These are phyloP conservation scores for Nicotiana tomentosiformis DNA, from an alignment of 257 asterid genomes.

Conservation along the genomic window DNA sequence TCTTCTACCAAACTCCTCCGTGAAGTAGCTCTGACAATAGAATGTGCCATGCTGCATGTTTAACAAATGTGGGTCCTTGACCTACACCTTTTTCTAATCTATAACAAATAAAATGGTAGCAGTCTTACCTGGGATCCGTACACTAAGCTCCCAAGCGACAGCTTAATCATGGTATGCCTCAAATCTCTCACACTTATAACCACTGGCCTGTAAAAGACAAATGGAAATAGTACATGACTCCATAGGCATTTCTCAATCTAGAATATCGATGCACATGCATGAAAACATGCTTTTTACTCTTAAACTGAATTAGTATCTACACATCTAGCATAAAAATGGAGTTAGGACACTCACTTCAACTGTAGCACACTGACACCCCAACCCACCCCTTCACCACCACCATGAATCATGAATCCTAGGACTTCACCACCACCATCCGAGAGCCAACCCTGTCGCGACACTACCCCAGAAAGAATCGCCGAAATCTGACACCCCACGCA, in stretches of 20 bases:
- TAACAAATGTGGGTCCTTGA: not conserved
- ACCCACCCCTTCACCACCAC: too few species aligned
- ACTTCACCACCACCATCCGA: too few species aligned
- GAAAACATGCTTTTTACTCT: not conserved
- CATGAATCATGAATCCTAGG: too few species aligned
- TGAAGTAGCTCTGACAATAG: not conserved
- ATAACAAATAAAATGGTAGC: not conserved
- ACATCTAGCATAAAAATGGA: not conserved
- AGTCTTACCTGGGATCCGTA: constrained; percentile 21
- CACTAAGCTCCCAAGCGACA: constrained; percentile 9
- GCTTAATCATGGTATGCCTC: constrained; percentile 9
- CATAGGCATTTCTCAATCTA: not conserved
- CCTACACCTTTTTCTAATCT: not conserved
- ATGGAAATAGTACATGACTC: not conserved
- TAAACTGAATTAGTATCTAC: not conserved
- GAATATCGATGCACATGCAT: not conserved
- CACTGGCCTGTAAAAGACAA: constrained; percentile 43
- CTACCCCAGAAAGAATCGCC: too few species aligned
- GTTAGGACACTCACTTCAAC: too few species aligned
- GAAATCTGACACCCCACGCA: too few species aligned
- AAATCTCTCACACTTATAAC: constrained; percentile 16
- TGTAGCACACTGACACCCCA: too few species aligned
- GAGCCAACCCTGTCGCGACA: too few species aligned
- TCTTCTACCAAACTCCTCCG: not conserved
- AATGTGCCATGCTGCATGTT: not conserved